Evolutionary conservation across 1,284 basidiomycete genomes (phyloP), one percentile per base, ranked within the genome.

Genomic region (Melampsora americana): DNA sequence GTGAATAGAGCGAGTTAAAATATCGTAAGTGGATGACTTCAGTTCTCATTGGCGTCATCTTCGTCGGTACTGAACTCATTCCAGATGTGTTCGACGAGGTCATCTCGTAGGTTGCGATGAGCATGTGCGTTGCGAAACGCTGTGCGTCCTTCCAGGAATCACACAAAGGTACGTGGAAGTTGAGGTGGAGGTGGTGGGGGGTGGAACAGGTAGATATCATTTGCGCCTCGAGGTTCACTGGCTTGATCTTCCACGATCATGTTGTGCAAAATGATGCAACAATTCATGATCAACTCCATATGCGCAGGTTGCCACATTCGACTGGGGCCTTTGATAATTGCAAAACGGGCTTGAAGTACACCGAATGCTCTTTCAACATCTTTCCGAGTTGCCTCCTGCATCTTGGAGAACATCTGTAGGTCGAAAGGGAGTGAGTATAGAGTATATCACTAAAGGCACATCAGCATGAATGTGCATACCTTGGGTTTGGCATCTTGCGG

Each of bases 291-390:
- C 3, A 30, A 32, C 7, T 28, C 28, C 14, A 71, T 11, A 9
- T 71, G 35, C 16, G 42, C 35, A 20, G 44, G 56, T 9, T 62
- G 56, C 59, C 39, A 61, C 5, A 48, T 42, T 16, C 26, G 3
- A 16, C 28, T 14, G 1, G 59, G 69, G 5, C 23, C 20, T 6
- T 32, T 42, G 4, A 62, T 23, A 16, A 71, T 71, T 0, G 23
- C 69, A 44, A 61, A 71, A 1, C 59, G n/a, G 0, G 59, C n/a
- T n/a, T 71, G 56, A 4, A 71, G 46, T 1, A 71, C 59, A 26
- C 69, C 69, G 62, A 71, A 71, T 1, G 69, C 69, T 0, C 59
- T 16, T 32, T 71, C 69, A 1, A 71, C 60, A 32, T 71, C 59
- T n/a, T 71, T 71, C 0, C 23, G n/a, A 30, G 20, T 9, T 16